Evolutionary conservation across 371 early-diverging fungal species (phyloP).

Genomic region (Mortierella sp.): DNA sequence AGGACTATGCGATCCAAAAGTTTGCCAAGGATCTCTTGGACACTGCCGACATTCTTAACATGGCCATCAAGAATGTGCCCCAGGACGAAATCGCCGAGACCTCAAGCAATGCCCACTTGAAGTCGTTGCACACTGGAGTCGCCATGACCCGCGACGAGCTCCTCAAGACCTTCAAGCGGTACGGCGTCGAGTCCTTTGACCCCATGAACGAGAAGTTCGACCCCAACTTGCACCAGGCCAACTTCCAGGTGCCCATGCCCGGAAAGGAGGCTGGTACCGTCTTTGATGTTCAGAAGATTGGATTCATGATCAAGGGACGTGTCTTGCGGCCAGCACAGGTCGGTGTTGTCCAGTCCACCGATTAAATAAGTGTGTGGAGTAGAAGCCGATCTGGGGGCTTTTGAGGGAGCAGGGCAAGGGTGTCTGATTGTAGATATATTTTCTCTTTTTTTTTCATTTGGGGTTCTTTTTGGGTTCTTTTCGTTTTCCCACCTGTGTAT

Average conservation of each 20-base stretch:
- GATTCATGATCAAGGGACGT: slow-evolving; percentile 93
- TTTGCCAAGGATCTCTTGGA: slow-evolving; percentile 98
- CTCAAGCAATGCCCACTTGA: slow-evolving; percentile 66
- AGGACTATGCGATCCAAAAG: slow-evolving; percentile 92
- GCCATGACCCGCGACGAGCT: slow-evolving; percentile 92
- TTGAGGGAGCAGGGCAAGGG: not conserved
- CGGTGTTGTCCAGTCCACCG: slow-evolving; percentile 83
- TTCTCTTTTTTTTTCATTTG: not conserved
- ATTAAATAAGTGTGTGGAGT: slow-evolving; percentile 9
- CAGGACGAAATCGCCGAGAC: slow-evolving; percentile 70
- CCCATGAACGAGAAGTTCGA: slow-evolving; percentile 93
- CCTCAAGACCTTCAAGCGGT: slow-evolving; percentile 88
- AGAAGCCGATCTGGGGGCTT: slow-evolving; percentile 7
- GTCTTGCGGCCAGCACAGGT: slow-evolving; percentile 97
- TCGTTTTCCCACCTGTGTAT: not conserved
- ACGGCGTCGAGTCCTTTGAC: slow-evolving; percentile 89
- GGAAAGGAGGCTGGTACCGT: slow-evolving; percentile 92
- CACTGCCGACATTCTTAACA: slow-evolving; percentile 90
- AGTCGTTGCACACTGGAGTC: slow-evolving; percentile 90
- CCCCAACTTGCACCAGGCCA: slow-evolving; percentile 94
- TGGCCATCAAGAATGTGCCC: slow-evolving; percentile 91
- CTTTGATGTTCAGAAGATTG: slow-evolving; percentile 91
- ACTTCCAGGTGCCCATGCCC: slow-evolving; percentile 93
- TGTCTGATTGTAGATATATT: slow-evolving; percentile 1
- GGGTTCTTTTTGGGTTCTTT: not conserved